Conservation (phyloP, 768 basidiomycete genomes). For the Gloeophyllum trabeum region DNA sequence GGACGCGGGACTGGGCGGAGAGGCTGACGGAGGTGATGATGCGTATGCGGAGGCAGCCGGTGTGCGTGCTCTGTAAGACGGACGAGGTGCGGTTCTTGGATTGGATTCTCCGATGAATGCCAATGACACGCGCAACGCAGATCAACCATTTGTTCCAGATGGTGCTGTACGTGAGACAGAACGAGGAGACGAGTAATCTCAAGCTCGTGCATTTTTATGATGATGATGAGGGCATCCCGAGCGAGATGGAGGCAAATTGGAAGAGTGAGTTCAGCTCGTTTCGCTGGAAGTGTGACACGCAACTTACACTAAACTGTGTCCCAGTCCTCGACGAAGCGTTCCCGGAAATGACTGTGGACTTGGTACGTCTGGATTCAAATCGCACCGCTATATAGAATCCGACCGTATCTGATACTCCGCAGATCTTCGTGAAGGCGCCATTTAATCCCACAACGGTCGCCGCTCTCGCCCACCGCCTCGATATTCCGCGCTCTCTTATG, state of each 20-base stretch:
- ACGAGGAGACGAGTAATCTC: conserved; percentile 60
- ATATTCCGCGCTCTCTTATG: conserved; percentile 44
- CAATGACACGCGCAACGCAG: conserved; percentile 20
- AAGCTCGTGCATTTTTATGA: conserved; percentile 62
- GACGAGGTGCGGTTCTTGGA: conserved; percentile 40
- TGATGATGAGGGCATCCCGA: conserved; percentile 40
- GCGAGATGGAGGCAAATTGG: conserved; percentile 63
- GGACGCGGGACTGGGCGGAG: conserved; percentile 29
- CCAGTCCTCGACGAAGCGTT: conserved; percentile 52
- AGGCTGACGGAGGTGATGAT: conserved; percentile 33
- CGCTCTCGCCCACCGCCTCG: conserved; percentile 34
- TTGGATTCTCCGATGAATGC: not conserved
- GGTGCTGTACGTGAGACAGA: conserved; percentile 52
- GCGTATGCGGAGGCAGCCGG: conserved; percentile 35
- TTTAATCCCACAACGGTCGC: conserved; percentile 36
- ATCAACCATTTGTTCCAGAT: conserved; percentile 56
- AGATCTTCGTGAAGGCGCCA: conserved; percentile 33
- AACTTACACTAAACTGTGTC: conserved; percentile 1
- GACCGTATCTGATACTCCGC: not conserved
- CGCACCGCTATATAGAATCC: too few species aligned
- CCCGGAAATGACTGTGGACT: conserved; percentile 51
- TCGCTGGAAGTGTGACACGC: conserved; percentile 19
- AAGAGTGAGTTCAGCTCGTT: conserved; percentile 28
- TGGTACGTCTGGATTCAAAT: too few species aligned
- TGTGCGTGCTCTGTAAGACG: conserved; percentile 49